Evolutionary conservation across 352 stramenopile genomes (phyloP).

Genomic region (Pythium aquatile): DNA sequence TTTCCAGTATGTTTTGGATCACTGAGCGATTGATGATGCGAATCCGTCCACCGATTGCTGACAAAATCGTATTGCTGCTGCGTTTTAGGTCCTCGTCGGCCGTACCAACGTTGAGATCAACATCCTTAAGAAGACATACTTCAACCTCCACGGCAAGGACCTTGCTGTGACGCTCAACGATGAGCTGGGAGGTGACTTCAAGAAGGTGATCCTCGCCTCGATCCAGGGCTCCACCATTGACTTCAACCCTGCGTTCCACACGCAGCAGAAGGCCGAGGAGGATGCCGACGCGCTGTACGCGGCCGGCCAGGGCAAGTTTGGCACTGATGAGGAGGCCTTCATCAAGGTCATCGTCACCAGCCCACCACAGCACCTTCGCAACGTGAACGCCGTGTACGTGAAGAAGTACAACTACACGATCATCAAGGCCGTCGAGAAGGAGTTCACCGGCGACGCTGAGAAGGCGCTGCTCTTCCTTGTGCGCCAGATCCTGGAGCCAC

Average conservation of each 20-base stretch:
- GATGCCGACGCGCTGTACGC: constrained; percentile 69
- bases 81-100: constrained; percentile 39
- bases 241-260: constrained; percentile 64
- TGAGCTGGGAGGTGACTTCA: constrained; percentile 70
- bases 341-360: constrained; percentile 53
- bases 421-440: constrained; percentile 62
- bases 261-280: constrained; percentile 45
- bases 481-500: constrained; percentile 58
- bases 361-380: constrained; percentile 55
- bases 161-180: constrained; percentile 52
- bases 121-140: constrained; percentile 84
- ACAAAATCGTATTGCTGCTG: not conserved
- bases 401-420: constrained; percentile 69
- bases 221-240: constrained; percentile 54
- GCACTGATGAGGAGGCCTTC: constrained; percentile 67
- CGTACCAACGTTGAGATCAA: constrained; percentile 69
- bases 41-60: not conserved
- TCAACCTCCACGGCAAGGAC: constrained; percentile 57
- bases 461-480: constrained; percentile 58
- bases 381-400: constrained; percentile 52
- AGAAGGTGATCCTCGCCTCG: constrained; percentile 68
- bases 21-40: not conserved
- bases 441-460: constrained; percentile 57
- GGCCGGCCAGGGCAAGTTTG: constrained; percentile 61
- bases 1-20: constrained; percentile 37